Evolutionary conservation across 176 grass and related monocot genomes (phyloP).

Genomic region (Carex littledalei): DNA sequence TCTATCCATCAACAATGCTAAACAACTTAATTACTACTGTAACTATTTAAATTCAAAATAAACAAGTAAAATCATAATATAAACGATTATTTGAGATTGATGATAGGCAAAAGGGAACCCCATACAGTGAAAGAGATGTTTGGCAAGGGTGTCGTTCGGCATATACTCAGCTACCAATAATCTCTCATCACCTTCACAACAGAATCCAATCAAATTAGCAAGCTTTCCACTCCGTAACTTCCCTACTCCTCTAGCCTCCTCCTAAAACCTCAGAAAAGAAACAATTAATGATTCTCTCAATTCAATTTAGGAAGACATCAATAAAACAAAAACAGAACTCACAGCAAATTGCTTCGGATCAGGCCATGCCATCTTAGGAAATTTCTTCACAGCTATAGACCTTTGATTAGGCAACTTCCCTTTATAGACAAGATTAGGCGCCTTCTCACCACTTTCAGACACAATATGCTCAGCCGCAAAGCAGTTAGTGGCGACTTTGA

Average conservation of each 20-base stretch:
- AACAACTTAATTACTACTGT: neutral
- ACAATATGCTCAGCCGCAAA: conserved; percentile 71
- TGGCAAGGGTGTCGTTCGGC: conserved; percentile 98
- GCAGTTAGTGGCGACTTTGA: conserved; percentile 58
- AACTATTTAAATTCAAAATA: neutral
- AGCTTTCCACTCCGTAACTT: conserved; percentile 64
- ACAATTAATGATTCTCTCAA: neutral
- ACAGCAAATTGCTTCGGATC: conserved; percentile 98
- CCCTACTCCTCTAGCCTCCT: conserved; percentile 86
- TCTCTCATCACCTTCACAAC: conserved; percentile 94
- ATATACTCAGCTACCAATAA: conserved; percentile 95
- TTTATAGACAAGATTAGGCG: conserved; percentile 89
- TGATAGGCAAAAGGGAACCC: conserved; percentile 3
- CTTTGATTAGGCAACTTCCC: conserved; percentile 48
- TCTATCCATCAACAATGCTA: neutral
- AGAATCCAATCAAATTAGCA: conserved; percentile 98
- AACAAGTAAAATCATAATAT: neutral
- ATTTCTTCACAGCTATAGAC: conserved; percentile 97
- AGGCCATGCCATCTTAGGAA: conserved; percentile 79
- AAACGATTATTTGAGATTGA: conserved; percentile 4
- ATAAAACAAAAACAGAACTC: conserved; percentile 8
- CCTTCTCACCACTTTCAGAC: conserved; percentile 92
- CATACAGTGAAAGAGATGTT: conserved; percentile 97
- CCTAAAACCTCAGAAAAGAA: conserved; percentile 41
- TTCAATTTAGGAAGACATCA: neutral